phyloP scores from a whole-genome alignment of 2,329 filamentous ascomycete species.

The Lachnellula arida region DNA sequence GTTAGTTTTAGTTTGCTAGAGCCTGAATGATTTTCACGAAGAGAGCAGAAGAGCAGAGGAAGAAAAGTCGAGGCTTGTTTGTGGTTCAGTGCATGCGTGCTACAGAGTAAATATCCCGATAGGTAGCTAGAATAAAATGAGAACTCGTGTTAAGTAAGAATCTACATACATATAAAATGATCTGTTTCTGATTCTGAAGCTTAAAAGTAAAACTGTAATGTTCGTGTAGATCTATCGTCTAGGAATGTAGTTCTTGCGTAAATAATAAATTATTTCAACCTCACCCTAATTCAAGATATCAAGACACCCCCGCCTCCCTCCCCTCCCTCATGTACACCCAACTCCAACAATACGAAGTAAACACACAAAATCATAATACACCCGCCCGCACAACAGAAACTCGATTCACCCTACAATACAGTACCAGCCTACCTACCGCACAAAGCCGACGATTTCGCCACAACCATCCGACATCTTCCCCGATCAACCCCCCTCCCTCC shows the following conservation, averaged over 20 bases:
- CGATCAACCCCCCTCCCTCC: not conserved
- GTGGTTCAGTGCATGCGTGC: not conserved
- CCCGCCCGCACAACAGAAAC: not conserved
- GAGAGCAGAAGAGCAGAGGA: not conserved
- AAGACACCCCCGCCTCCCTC: no score
- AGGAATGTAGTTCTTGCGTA: no score
- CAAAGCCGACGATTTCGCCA: not conserved
- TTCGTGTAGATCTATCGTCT: no score
- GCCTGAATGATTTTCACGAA: not conserved
- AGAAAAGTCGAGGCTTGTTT: not conserved
- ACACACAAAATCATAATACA: no score
- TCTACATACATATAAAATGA: not conserved
- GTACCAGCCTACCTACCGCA: not conserved
- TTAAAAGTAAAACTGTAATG: no score
- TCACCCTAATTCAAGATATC: no score
- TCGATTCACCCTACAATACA: not conserved
- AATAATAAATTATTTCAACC: no score
- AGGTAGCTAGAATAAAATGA: not conserved
- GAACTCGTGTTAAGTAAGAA: not conserved
- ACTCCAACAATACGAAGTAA: no score
- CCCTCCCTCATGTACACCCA: not conserved
- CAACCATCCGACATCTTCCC: not conserved
- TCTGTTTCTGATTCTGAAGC: not conserved
- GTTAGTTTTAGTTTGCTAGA: not conserved
- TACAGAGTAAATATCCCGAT: not conserved